A percentile compares a stretch with the other conserved stretches of the same genome.
These are phyloP conservation scores for Penicillium expansum DNA, from an alignment of 2,329 filamentous ascomycete species.

Conservation along the genomic window DNA sequence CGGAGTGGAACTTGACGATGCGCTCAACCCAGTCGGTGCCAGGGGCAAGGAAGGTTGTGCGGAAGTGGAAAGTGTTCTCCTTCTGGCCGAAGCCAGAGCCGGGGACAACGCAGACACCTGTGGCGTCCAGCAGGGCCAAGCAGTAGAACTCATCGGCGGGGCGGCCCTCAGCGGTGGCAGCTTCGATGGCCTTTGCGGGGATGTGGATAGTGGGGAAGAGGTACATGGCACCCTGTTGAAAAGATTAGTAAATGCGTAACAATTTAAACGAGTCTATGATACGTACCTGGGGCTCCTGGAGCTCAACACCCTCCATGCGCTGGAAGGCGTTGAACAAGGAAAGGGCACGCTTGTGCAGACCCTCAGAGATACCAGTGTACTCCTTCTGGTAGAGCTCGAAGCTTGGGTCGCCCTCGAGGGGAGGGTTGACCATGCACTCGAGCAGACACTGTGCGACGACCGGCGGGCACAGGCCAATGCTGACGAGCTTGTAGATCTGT, in stretches of 20 bases:
- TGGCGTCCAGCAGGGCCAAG: conserved; percentile 84
- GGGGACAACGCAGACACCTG: conserved; percentile 90
- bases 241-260: conserved; percentile 5
- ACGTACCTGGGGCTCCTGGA: conserved; percentile 70
- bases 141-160: conserved; percentile 91
- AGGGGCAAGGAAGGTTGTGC: conserved; percentile 93
- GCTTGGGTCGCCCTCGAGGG: conserved; percentile 75
- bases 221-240: conserved; percentile 83
- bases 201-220: conserved; percentile 93
- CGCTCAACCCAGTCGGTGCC: conserved; percentile 91
- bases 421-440: conserved; percentile 97
- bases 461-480: conserved; percentile 92
- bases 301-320: conserved; percentile 94
- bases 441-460: conserved; percentile 95
- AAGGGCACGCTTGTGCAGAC: conserved; percentile 73
- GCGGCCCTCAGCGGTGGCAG: conserved; percentile 70
- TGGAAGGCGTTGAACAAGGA: conserved; percentile 88
- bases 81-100: conserved; percentile 93
- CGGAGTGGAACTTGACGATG: conserved; percentile 84
- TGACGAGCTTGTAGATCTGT: conserved; percentile 98
- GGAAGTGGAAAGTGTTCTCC: conserved; percentile 86
- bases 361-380: conserved; percentile 76
- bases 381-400: conserved; percentile 80
- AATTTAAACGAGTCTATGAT: not conserved
- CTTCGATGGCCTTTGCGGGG: conserved; percentile 70